Evolutionary conservation across 2,329 filamentous ascomycete genomes (phyloP).

Genomic region (Pyricularia sp.): DNA sequence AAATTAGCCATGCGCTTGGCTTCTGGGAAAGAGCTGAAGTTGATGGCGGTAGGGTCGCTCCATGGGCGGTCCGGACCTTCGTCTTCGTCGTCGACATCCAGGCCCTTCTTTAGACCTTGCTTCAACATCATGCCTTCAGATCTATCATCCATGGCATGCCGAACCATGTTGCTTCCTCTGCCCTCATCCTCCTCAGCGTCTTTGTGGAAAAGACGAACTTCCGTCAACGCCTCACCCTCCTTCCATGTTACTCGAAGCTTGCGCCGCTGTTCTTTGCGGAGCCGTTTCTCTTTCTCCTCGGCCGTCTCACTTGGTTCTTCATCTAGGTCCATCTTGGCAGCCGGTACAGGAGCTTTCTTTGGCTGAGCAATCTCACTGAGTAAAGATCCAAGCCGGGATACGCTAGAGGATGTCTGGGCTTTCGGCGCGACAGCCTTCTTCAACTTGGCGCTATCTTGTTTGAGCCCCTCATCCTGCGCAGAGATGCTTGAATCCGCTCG

Average conservation of each 20-base stretch:
- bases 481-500: slow-evolving; percentile 16
- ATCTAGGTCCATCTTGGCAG: slow-evolving; percentile 22
- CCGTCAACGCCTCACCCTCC: slow-evolving; percentile 50
- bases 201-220: slow-evolving; percentile 58
- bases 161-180: slow-evolving; percentile 52
- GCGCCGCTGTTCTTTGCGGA: slow-evolving; percentile 59
- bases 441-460: slow-evolving; percentile 12
- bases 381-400: slow-evolving; percentile 40
- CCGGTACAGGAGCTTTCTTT: slow-evolving; percentile 33
- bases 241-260: slow-evolving; percentile 61
- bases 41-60: slow-evolving; percentile 31
- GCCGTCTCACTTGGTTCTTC: slow-evolving; percentile 49
- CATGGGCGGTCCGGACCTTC: slow-evolving; percentile 39
- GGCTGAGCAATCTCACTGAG: slow-evolving; percentile 37
- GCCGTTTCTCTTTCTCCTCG: slow-evolving; percentile 52
- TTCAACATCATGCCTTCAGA: slow-evolving; percentile 60
- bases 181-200: slow-evolving; percentile 62
- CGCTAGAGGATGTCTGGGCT: slow-evolving; percentile 19
- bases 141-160: slow-evolving; percentile 59
- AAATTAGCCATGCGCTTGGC: slow-evolving; percentile 34
- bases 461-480: slow-evolving; percentile 8
- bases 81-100: slow-evolving; percentile 37
- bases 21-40: slow-evolving; percentile 34
- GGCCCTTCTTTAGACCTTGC: slow-evolving; percentile 30
- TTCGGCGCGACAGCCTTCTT: slow-evolving; percentile 15